A percentile compares a stretch with the other conserved stretches of the same genome.
These are phyloP conservation scores for Crithidia mellificae DNA, from an alignment of 208 protist genomes.

Conservation along the genomic window DNA sequence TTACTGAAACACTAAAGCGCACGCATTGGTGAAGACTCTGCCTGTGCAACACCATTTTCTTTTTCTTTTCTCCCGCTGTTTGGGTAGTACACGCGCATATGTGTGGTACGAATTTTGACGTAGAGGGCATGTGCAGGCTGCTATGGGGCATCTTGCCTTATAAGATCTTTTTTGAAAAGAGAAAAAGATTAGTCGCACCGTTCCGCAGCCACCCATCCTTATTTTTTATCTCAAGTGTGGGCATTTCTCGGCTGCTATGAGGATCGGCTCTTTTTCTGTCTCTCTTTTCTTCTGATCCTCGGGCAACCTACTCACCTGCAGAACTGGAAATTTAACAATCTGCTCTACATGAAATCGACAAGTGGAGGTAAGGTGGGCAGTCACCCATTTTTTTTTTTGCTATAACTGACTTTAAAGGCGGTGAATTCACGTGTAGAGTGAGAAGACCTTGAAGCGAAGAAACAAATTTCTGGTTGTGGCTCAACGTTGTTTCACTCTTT, in stretches of 20 bases:
- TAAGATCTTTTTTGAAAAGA: neutral
- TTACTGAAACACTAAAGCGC: neutral
- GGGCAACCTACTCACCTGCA: neutral
- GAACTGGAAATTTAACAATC: neutral
- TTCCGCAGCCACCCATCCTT: neutral
- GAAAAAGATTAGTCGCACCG: too few relatives aligned
- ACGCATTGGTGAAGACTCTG: neutral
- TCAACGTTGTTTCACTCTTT: too few relatives aligned
- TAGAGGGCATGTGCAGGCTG: neutral
- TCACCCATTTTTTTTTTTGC: too few relatives aligned
- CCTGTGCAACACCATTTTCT: neutral
- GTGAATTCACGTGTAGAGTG: too few relatives aligned
- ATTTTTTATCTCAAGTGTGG: neutral
- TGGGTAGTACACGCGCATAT: slow-evolving; percentile 10
- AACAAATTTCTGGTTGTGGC: too few relatives aligned
- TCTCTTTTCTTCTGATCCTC: neutral
- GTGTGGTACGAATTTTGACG: neutral
- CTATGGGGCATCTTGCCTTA: neutral
- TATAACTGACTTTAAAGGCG: too few relatives aligned
- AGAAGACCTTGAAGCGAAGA: too few relatives aligned
- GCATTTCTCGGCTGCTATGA: too few relatives aligned
- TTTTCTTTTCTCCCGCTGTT: neutral
- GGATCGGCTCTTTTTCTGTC: neutral
- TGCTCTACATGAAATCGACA: neutral
- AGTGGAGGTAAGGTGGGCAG: too few relatives aligned